Percentiles rank a stretch among this genome's conserved stretches.
Evolutionary conservation across 2,329 filamentous ascomycete species (phyloP).

Genomic region (Diplodia corticola): DNA sequence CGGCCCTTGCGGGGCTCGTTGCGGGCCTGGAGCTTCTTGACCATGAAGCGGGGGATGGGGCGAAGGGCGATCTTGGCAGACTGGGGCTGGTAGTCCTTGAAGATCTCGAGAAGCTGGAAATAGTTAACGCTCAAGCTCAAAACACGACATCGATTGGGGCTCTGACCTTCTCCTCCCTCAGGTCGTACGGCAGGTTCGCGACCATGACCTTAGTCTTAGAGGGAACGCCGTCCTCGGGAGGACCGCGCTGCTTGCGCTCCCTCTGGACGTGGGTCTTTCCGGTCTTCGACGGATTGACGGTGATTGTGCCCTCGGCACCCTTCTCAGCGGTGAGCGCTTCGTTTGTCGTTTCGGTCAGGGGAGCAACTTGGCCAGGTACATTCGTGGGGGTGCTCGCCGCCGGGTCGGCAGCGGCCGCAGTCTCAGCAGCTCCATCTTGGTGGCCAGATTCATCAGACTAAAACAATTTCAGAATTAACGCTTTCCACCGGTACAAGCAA

Average conservation of each 20-base stretch:
- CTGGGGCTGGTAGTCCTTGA: conserved; percentile 84
- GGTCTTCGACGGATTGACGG: conserved; percentile 42
- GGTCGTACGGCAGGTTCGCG: conserved; percentile 96
- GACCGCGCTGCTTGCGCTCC: conserved; percentile 80
- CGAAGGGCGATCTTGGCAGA: conserved; percentile 98
- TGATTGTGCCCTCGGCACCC: conserved; percentile 48
- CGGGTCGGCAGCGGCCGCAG: conserved; percentile 48
- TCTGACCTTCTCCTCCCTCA: conserved; percentile 92
- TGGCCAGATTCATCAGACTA: conserved; percentile 23
- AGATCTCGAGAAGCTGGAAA: conserved; percentile 89
- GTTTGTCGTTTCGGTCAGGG: conserved; percentile 55
- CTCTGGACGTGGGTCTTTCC: conserved; percentile 52
- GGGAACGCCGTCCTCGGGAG: conserved; percentile 93
- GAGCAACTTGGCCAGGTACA: conserved; percentile 52
- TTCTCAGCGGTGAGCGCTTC: conserved; percentile 57
- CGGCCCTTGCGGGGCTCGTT: conserved; percentile 98
- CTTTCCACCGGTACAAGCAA: conserved; percentile 27
- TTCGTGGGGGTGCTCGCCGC: conserved; percentile 48
- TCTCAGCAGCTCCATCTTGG: conserved; percentile 49
- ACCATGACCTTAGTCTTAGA: conserved; percentile 99
- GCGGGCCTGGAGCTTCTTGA: conserved; percentile 99
- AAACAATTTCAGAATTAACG: background rate
- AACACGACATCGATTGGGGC: background rate
- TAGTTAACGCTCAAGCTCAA: conserved; percentile 25
- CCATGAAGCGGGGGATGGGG: conserved; percentile 99